Conservation (phyloP, 345 rosid species). For the Eutrema japonicum region DNA sequence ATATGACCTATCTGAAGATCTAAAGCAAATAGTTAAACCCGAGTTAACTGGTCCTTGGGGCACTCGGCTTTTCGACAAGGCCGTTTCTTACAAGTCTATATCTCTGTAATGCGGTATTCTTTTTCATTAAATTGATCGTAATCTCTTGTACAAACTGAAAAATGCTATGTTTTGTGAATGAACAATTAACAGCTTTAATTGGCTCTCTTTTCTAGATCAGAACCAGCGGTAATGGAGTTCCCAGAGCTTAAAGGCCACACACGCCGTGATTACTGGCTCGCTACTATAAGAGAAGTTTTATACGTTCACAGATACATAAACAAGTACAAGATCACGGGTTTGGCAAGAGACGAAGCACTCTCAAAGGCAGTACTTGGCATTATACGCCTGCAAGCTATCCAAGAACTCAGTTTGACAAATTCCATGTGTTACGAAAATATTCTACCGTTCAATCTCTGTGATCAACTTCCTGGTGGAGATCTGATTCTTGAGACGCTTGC, state of each 20-base stretch:
- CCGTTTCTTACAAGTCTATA: constrained; percentile 78
- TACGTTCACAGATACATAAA: constrained; percentile 71
- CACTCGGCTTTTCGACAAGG: constrained; percentile 95
- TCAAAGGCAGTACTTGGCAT: constrained; percentile 87
- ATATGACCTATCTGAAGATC: constrained; percentile 80
- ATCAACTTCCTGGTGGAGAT: constrained; percentile 98
- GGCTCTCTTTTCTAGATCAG: constrained; percentile 65
- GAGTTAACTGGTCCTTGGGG: constrained; percentile 99
- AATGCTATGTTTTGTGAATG: constrained; percentile 28
- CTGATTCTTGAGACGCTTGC: constrained; percentile 88
- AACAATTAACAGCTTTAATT: constrained; percentile 35
- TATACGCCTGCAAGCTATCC: constrained; percentile 80
- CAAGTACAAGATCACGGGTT: constrained; percentile 67
- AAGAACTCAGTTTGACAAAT: constrained; percentile 57
- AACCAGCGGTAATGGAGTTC: constrained; percentile 86
- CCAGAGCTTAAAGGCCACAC: constrained; percentile 96
- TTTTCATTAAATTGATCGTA: constrained; percentile 1
- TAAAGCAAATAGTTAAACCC: constrained; percentile 87
- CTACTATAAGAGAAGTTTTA: constrained; percentile 75
- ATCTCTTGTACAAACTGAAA: constrained; percentile 8
- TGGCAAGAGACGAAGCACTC: constrained; percentile 72
- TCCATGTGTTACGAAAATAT: constrained; percentile 55
- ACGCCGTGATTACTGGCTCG: constrained; percentile 94
- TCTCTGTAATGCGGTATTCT: constrained; percentile 67
- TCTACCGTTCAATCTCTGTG: constrained; percentile 89